Evolutionary conservation across 1,284 basidiomycete species (phyloP).

Genomic region (Microbotryum intermedium): DNA sequence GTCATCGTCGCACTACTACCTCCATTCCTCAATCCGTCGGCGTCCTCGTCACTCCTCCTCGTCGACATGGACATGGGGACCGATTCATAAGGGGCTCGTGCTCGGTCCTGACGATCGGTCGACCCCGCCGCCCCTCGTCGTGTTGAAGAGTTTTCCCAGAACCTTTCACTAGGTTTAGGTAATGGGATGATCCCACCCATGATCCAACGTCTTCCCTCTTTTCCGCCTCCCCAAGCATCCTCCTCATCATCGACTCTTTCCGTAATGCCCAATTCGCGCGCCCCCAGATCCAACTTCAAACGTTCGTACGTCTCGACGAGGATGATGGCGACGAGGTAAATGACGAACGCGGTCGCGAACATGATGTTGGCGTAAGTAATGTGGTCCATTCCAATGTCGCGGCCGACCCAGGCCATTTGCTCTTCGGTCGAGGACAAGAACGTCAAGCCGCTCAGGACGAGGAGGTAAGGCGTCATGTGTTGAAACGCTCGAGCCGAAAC

Average conservation of each 20-base stretch:
- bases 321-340: slow-evolving; percentile 61
- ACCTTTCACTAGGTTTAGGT: not conserved
- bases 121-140: not conserved
- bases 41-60: not conserved
- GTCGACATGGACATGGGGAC: not conserved
- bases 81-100: not conserved
- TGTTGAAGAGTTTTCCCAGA: not conserved
- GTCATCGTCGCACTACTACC: not conserved
- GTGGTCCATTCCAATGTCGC: slow-evolving; percentile 26
- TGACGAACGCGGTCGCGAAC: slow-evolving; percentile 44
- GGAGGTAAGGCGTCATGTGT: slow-evolving; percentile 71
- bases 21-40: not conserved
- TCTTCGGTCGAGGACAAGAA: slow-evolving; percentile 92
- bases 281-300: not conserved
- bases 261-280: not conserved
- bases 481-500: slow-evolving; percentile 54
- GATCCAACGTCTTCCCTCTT: not conserved
- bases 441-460: slow-evolving; percentile 60
- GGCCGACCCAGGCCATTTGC: slow-evolving; percentile 60
- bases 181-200: not conserved
- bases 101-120: not conserved
- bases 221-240: not conserved
- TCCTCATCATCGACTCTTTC: not conserved
- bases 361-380: slow-evolving; percentile 58
- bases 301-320: slow-evolving; percentile 50